Percentiles rank a stretch among this genome's conserved stretches.
Evolutionary conservation across 805 yeast species (phyloP).

Genomic region (Saturnispora saitoi): DNA sequence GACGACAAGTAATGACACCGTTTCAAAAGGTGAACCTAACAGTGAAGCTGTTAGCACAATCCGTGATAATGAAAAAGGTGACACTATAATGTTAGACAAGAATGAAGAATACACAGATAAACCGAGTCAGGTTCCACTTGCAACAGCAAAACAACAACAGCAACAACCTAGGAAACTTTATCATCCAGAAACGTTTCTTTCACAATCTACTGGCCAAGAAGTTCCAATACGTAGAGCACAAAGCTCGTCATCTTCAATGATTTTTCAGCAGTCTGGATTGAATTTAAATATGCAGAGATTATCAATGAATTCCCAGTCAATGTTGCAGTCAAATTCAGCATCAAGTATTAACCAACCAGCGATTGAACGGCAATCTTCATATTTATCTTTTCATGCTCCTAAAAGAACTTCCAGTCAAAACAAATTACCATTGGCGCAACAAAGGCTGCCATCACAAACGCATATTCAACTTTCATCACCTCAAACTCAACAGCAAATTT

Average conservation of each 20-base stretch:
- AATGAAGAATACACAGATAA: not conserved
- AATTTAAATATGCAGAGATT: conserved; percentile 9
- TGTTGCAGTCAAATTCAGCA: conserved; percentile 1
- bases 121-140: not conserved
- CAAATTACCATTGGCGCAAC: not conserved
- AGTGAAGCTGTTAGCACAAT: not conserved
- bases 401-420: not conserved
- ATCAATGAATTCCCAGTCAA: not conserved
- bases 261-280: conserved; percentile 21
- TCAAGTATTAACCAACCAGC: conserved; percentile 10
- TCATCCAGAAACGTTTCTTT: conserved; percentile 24
- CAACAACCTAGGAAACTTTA: conserved; percentile 5
- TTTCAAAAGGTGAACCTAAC: not conserved
- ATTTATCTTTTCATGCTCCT: conserved; percentile 11
- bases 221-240: conserved; percentile 5
- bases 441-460: not conserved
- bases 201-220: conserved; percentile 48
- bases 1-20: not conserved
- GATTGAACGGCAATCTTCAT: conserved; percentile 18
- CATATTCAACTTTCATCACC: not conserved
- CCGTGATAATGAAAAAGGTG: not conserved
- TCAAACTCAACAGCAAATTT: not conserved
- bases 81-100: too few species aligned
- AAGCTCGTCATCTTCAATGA: conserved; percentile 13
- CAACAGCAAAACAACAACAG: not conserved